These are phyloP conservation scores for Mycena epipterygia DNA, from an alignment of 768 basidiomycete species.

Conservation along the genomic window DNA sequence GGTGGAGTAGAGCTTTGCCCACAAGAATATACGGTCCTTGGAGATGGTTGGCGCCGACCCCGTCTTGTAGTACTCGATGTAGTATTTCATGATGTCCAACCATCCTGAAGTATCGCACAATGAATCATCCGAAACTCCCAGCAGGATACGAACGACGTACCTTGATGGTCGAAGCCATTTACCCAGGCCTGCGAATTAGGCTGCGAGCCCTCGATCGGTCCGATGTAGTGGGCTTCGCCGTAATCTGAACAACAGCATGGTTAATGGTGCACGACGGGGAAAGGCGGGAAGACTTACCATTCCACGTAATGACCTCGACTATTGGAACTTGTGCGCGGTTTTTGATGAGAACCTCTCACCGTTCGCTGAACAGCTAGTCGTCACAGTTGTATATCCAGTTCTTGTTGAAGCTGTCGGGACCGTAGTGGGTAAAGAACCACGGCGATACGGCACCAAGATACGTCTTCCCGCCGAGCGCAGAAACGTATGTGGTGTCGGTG, in stretches of 20 bases:
- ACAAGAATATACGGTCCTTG: slow-evolving; percentile 72
- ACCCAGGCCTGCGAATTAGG: slow-evolving; percentile 81
- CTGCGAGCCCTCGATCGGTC: slow-evolving; percentile 77
- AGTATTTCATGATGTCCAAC: slow-evolving; percentile 71
- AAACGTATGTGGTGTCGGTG: slow-evolving; percentile 69
- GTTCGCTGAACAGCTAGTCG: background rate
- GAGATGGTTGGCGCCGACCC: slow-evolving; percentile 66
- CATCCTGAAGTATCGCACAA: slow-evolving; percentile 47
- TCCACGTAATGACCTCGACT: slow-evolving; percentile 79
- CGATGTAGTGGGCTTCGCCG: slow-evolving; percentile 85
- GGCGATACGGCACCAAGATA: slow-evolving; percentile 40
- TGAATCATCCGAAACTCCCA: background rate
- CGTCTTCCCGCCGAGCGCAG: slow-evolving; percentile 38
- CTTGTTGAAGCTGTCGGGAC: slow-evolving; percentile 9
- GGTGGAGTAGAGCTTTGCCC: slow-evolving; percentile 72
- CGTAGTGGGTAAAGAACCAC: slow-evolving; percentile 21
- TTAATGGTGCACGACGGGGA: background rate
- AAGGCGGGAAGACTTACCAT: slow-evolving; percentile 56
- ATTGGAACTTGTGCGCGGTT: slow-evolving; percentile 37
- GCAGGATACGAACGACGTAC: slow-evolving; percentile 1
- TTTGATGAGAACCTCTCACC: slow-evolving; percentile 4
- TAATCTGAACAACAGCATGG: slow-evolving; percentile 54
- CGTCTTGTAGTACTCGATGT: slow-evolving; percentile 70
- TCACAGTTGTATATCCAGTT: background rate
- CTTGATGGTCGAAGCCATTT: slow-evolving; percentile 68